Conservation (phyloP, 495 filamentous ascomycete species). For the Hapsidospora chrysogenum region DNA sequence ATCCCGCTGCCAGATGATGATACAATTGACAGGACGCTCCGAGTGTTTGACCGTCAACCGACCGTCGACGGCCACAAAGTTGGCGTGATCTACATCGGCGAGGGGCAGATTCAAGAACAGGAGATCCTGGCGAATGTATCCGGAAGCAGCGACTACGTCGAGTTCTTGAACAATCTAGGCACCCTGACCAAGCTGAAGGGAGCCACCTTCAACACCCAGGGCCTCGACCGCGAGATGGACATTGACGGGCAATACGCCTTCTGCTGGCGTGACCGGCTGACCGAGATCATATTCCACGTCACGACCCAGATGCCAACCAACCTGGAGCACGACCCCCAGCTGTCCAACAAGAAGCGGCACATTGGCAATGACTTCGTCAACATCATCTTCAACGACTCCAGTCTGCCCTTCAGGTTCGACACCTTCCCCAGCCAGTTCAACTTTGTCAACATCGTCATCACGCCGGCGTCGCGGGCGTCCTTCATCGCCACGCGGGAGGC, state of each 20-base stretch:
- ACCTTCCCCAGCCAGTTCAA: slow-evolving; percentile 91
- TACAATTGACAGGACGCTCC: slow-evolving; percentile 56
- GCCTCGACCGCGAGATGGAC: slow-evolving; percentile 59
- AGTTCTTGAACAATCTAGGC: slow-evolving; percentile 67
- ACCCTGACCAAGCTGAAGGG: slow-evolving; percentile 61
- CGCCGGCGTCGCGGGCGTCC: slow-evolving; percentile 55
- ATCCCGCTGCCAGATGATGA: slow-evolving; percentile 76
- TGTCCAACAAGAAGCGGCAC: slow-evolving; percentile 78
- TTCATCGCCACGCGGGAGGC: slow-evolving; percentile 35
- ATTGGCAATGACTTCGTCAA: slow-evolving; percentile 98
- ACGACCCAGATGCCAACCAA: slow-evolving; percentile 94
- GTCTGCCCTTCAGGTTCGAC: slow-evolving; percentile 70
- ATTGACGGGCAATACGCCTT: slow-evolving; percentile 73
- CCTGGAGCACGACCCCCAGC: slow-evolving; percentile 53
- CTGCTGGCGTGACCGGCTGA: slow-evolving; percentile 87
- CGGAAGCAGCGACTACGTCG: slow-evolving; percentile 71
- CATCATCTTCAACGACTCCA: slow-evolving; percentile 93
- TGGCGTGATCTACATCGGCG: slow-evolving; percentile 80
- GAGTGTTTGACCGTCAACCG: slow-evolving; percentile 67
- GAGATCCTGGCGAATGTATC: slow-evolving; percentile 74
- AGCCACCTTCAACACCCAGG: slow-evolving; percentile 83
- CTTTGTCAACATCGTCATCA: slow-evolving; percentile 89
- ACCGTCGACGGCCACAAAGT: slow-evolving; percentile 93
- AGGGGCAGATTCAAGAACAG: slow-evolving; percentile 60
- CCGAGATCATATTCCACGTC: slow-evolving; percentile 90